Evolutionary conservation across 2,329 filamentous ascomycete genomes (phyloP), one percentile per base, ranked within the genome.

Genomic region (Penicillium occitanis): DNA sequence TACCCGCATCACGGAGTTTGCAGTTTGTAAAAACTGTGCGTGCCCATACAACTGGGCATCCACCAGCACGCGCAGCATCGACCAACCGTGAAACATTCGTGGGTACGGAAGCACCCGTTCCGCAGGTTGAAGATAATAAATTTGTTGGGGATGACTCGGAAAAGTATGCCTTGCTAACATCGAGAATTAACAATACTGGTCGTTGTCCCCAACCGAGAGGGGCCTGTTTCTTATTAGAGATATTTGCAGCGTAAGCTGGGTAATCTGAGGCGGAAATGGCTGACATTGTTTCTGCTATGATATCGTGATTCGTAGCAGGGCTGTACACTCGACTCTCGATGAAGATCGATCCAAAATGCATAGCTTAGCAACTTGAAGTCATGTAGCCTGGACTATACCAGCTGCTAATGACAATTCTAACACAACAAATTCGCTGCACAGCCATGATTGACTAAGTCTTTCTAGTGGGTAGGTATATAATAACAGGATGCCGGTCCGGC

Each of bases 221-320:
- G 6, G 22, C 50, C 10, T 53, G 50, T 53, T 8, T 30, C 50
- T 53, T 53, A 14, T 53, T 53, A 13, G 50, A 53, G 14, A 53
- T 53, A n/a, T 53, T 53, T 17, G 50, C 25, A 53, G 50, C 50
- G 50, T 53, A 53, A n/a, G 50, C 50, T n/a, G 50, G 50, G 25
- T 53, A 53, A 25, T 53, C 50, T 5, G 50, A 53, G 5, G 25
- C 10, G 14, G 50, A 33, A 30, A 33, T 25, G 7, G 50, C 14
- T 28, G 50, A 53, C 50, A 53, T 51, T 22, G 2, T 30, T 53
- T 8, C 4, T 53, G 13, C 13, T n/a, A 5, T 53, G 14, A 7
- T 30, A 53, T 28, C 6, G 13, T 53, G 5, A 10, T 30, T 17
- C 8, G 13, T 30, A 30, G n/a, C 50, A 28, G 19, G 10, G n/a